Evolutionary conservation across 2,329 filamentous ascomycete species (phyloP), one percentile per base, ranked within the genome.

Genomic region (Colletotrichum melonis): DNA sequence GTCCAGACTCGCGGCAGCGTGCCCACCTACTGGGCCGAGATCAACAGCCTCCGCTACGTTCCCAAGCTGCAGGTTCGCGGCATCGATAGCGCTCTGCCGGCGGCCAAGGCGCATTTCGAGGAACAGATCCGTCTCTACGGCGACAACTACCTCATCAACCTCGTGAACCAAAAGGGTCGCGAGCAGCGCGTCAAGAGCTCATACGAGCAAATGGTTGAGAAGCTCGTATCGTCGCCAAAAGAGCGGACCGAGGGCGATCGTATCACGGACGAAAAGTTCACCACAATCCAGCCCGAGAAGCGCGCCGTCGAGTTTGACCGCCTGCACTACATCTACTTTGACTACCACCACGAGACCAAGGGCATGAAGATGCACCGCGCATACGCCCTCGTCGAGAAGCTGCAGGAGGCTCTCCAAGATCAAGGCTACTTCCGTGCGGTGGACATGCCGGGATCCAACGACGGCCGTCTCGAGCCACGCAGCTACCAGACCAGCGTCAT

Each of bases 321-420:
- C 57, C 86, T 99, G 57, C 96, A 99, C 84, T 99, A 99, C 82
- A 85, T 98, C 78, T 99, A 98, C 86, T 99, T 99, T 81, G 97
- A 99, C 85, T 99, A 97, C 82, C 97, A 99, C 86, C 95, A 93
- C 80, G 97, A 99, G 84, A 99, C 97, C 63, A 98, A 98, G 84
- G 96, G 96, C 49, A 88, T 98, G 78, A 92, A 94, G 79, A 98
- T 97, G 94, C 93, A 99, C 82, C 94, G 95, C 62, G 95, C 96
- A 0, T 92, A 96, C 82, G 88, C 97, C 55, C 89, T 99, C 26
- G 88, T 99, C 72, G 94, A 98, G 77, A 92, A 93, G 80, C 87
- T 99, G 66, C 90, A 91, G 64, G 91, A 94, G 57, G 93, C 93
- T 11, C 87, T 99, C 7, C 85, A 92, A 22, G 90, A 91, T 54